phyloP scores from a whole-genome alignment of 257 asterid species.

The Galeopsis tetrahit region DNA sequence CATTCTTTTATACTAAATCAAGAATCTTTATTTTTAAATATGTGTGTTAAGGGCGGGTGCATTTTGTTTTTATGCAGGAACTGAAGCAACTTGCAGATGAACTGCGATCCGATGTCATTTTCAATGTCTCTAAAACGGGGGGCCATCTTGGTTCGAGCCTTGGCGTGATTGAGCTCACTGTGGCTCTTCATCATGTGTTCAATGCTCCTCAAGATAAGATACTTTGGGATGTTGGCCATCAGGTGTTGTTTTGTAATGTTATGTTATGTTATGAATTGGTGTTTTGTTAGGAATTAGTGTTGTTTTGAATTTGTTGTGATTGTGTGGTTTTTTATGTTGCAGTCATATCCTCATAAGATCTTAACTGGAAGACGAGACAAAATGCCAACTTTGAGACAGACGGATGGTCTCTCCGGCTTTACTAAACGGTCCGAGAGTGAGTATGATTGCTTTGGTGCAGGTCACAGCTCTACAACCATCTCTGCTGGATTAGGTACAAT shows the following conservation, averaged over 20 bases:
- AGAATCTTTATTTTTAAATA: not conserved
- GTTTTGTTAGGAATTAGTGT: not conserved
- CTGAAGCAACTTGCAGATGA: conserved; percentile 84
- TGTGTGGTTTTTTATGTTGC: conserved; percentile 22
- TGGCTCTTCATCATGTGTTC: conserved; percentile 85
- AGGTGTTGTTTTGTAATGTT: conserved; percentile 56
- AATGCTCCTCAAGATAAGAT: conserved; percentile 79
- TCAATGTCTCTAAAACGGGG: conserved; percentile 85
- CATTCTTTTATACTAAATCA: not conserved
- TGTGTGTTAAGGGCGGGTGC: not conserved
- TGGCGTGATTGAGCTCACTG: conserved; percentile 86
- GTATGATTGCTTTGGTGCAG: conserved; percentile 82
- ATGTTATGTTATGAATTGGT: not conserved
- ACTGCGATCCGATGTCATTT: conserved; percentile 72
- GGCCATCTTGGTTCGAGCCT: conserved; percentile 92
- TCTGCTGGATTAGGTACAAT: conserved; percentile 76
- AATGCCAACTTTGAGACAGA: conserved; percentile 79
- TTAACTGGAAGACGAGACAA: conserved; percentile 75
- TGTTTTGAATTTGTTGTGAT: not conserved
- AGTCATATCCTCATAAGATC: conserved; percentile 90
- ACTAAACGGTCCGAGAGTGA: conserved; percentile 84
- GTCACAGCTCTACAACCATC: conserved; percentile 88
- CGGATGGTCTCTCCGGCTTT: conserved; percentile 72
- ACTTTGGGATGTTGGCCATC: conserved; percentile 93
- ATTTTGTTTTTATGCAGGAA: conserved; percentile 49